Evolutionary conservation across 306 rosid genomes (phyloP).

Genomic region (Chamaecrista fasciculata): DNA sequence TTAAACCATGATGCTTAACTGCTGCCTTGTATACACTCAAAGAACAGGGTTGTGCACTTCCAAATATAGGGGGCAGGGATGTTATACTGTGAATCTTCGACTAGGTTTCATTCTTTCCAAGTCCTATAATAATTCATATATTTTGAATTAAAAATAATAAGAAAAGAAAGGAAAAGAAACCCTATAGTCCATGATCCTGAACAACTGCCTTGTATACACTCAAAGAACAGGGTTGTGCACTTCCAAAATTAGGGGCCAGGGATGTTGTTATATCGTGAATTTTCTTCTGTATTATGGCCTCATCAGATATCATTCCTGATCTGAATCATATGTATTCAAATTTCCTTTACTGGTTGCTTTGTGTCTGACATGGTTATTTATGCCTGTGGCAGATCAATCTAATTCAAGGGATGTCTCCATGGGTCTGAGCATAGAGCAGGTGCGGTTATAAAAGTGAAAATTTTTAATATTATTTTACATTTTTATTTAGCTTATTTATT

Average conservation of each 20-base stretch:
- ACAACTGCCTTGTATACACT: not conserved
- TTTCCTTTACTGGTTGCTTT: constrained; percentile 19
- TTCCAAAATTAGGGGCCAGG: not conserved
- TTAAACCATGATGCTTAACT: not conserved
- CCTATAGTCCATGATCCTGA: constrained; percentile 1
- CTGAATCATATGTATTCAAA: not conserved
- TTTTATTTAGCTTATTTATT: not conserved
- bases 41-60: not conserved
- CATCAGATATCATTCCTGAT: not conserved
- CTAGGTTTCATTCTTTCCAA: not conserved
- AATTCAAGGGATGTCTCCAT: constrained; percentile 53
- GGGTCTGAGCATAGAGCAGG: constrained; percentile 69
- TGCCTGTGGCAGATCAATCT: constrained; percentile 61
- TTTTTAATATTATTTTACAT: constrained; percentile 1
- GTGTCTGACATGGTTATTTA: constrained; percentile 25
- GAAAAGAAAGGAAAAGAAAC: not conserved
- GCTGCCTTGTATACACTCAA: not conserved
- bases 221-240: not conserved
- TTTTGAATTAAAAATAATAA: not conserved
- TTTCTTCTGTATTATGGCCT: not conserved
- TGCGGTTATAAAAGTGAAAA: constrained; percentile 31
- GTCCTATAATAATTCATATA: not conserved
- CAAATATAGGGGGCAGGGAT: not conserved
- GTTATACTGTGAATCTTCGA: not conserved
- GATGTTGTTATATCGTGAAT: not conserved